phyloP scores from a whole-genome alignment of 2,329 filamentous ascomycete species.

The Colletotrichum tabaci region DNA sequence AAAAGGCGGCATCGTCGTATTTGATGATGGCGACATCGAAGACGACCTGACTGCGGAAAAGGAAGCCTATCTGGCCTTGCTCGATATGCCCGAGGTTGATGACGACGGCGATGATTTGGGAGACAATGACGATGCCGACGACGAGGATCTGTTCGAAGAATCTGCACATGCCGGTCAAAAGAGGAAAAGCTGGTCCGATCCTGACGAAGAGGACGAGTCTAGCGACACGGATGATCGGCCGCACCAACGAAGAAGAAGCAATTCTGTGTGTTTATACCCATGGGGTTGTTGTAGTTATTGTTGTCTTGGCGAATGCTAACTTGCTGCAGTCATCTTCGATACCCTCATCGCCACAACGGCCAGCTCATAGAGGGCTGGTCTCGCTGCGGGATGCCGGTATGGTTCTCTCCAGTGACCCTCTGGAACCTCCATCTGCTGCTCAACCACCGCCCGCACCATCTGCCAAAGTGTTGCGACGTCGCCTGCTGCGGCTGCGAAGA shows the following conservation, averaged over 20 bases:
- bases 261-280: constrained; percentile 74
- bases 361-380: constrained; percentile 72
- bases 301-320: constrained; percentile 42
- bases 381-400: constrained; percentile 65
- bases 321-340: constrained; percentile 74
- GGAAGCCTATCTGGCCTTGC: constrained; percentile 86
- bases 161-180: constrained; percentile 72
- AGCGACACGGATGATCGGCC: constrained; percentile 84
- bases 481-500: constrained; percentile 80
- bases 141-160: constrained; percentile 59
- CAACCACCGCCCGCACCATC: constrained; percentile 76
- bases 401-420: constrained; percentile 63
- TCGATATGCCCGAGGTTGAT: constrained; percentile 92
- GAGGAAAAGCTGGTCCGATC: constrained; percentile 84
- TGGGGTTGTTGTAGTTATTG: neutral
- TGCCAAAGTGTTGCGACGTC: constrained; percentile 78
- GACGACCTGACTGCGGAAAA: constrained; percentile 82
- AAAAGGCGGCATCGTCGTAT: constrained; percentile 90
- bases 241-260: constrained; percentile 85
- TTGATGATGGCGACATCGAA: constrained; percentile 96
- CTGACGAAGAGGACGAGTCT: constrained; percentile 74
- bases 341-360: constrained; percentile 73
- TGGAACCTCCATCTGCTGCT: constrained; percentile 71
- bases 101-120: constrained; percentile 78
- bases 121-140: constrained; percentile 67